Evolutionary conservation across 805 yeast species (phyloP).

Genomic region (Suhomyces sp.): DNA sequence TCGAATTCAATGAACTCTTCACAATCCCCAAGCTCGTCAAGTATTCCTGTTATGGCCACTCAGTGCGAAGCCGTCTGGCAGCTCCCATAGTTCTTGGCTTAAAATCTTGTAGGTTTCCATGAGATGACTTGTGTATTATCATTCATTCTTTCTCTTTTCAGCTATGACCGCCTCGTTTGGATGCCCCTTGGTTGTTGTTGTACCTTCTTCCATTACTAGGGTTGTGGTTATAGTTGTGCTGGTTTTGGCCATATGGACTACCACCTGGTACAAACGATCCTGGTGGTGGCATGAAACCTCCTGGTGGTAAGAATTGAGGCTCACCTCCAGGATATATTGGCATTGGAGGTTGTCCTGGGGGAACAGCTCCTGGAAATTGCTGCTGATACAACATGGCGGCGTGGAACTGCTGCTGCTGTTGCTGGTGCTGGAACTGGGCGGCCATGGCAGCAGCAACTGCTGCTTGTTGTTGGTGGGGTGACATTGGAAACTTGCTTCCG

Average conservation of each 20-base stretch:
- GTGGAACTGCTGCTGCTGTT: constrained; percentile 34
- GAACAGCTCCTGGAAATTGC: constrained; percentile 27
- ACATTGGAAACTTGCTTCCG: constrained; percentile 22
- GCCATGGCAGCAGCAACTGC: constrained; percentile 29
- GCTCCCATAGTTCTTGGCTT: not conserved
- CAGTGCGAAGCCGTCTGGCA: not conserved
- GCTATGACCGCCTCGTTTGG: constrained; percentile 11
- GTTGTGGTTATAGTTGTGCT: constrained; percentile 7
- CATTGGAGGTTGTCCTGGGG: constrained; percentile 35
- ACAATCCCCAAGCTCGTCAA: not conserved
- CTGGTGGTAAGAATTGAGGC: constrained; percentile 32
- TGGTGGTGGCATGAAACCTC: constrained; percentile 35
- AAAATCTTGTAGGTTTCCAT: not conserved
- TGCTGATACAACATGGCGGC: constrained; percentile 41
- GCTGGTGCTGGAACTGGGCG: constrained; percentile 24
- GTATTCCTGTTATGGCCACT: not conserved
- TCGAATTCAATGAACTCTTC: not conserved
- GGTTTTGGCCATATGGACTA: constrained; percentile 7
- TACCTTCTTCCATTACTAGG: constrained; percentile 12
- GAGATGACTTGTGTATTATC: not conserved
- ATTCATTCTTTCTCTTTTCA: constrained; percentile 2
- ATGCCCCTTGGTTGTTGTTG: constrained; percentile 4
- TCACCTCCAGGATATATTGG: constrained; percentile 34
- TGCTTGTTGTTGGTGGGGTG: constrained; percentile 29
- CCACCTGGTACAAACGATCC: constrained; percentile 23